Percentiles rank a stretch among this genome's conserved stretches.
These are phyloP conservation scores for Amphirosellinia nigrospora DNA, from an alignment of 495 filamentous ascomycete species.

Conservation along the genomic window DNA sequence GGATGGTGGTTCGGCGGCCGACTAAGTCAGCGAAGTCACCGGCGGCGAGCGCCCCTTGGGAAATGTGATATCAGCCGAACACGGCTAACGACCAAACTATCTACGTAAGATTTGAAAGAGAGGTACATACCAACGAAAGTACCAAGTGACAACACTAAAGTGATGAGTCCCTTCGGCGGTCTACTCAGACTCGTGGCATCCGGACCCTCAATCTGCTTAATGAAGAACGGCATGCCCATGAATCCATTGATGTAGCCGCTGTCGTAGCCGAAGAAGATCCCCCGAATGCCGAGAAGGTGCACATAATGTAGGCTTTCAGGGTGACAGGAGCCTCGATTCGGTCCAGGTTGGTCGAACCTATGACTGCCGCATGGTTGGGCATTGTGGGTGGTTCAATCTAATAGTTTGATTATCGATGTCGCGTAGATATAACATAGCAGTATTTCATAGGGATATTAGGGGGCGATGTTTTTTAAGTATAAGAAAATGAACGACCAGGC, in stretches of 20 bases:
- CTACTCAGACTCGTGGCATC: slow-evolving; percentile 36
- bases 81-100: neutral
- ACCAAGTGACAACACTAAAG: slow-evolving; percentile 75
- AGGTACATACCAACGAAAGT: slow-evolving; percentile 70
- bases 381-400: slow-evolving; percentile 20
- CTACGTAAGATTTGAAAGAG: neutral
- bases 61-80: neutral
- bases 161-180: slow-evolving; percentile 65
- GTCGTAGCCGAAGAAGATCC: slow-evolving; percentile 74
- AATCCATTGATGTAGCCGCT: slow-evolving; percentile 70
- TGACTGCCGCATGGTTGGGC: slow-evolving; percentile 33
- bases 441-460: slow-evolving; percentile 12
- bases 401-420: neutral
- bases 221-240: slow-evolving; percentile 58
- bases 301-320: slow-evolving; percentile 70
- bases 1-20: slow-evolving; percentile 72
- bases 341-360: slow-evolving; percentile 49
- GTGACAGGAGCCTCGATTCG: slow-evolving; percentile 71
- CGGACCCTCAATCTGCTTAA: slow-evolving; percentile 49
- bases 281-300: slow-evolving; percentile 71
- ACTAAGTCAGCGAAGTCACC: slow-evolving; percentile 72
- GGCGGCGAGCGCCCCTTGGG: slow-evolving; percentile 64
- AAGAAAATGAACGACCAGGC: neutral
- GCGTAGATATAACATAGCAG: neutral
- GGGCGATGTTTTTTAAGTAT: neutral